Evolutionary conservation across 148 eudicot species (phyloP).

Genomic region (Rhododendron ovatum): DNA sequence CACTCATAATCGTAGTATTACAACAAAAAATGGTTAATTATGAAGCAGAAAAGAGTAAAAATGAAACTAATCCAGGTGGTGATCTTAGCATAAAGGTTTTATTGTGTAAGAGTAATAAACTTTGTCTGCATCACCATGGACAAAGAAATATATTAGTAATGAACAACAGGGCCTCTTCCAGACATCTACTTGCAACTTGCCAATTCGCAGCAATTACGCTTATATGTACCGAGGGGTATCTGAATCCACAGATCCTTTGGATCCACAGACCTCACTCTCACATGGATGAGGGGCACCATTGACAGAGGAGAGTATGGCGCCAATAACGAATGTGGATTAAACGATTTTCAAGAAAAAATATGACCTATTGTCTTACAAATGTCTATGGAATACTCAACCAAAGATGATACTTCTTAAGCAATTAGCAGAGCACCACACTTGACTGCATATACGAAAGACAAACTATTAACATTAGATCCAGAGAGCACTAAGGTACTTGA

Average conservation of each 20-base stretch:
- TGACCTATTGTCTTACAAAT: not conserved
- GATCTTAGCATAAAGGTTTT: not conserved
- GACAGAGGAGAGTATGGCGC: not conserved
- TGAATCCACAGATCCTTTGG: not conserved
- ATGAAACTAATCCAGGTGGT: not conserved
- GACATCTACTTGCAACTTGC: not conserved
- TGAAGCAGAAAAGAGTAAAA: not conserved
- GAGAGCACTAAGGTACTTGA: not conserved
- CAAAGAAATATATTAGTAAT: not conserved
- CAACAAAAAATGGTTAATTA: not conserved
- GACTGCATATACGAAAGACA: not conserved
- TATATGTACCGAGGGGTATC: not conserved
- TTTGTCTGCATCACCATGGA: not conserved
- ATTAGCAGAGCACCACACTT: not conserved
- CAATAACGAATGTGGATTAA: not conserved
- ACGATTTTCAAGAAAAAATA: not conserved
- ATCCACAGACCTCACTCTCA: not conserved
- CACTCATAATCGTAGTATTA: not conserved
- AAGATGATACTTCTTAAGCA: not conserved
- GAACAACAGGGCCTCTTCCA: not conserved
- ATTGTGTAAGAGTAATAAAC: not conserved
- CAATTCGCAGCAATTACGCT: not conserved
- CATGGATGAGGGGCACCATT: not conserved
- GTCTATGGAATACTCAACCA: not conserved
- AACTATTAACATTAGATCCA: not conserved